Conservation (phyloP, 176 grass and related monocot species). For the Miscanthus lutarioriparius region DNA sequence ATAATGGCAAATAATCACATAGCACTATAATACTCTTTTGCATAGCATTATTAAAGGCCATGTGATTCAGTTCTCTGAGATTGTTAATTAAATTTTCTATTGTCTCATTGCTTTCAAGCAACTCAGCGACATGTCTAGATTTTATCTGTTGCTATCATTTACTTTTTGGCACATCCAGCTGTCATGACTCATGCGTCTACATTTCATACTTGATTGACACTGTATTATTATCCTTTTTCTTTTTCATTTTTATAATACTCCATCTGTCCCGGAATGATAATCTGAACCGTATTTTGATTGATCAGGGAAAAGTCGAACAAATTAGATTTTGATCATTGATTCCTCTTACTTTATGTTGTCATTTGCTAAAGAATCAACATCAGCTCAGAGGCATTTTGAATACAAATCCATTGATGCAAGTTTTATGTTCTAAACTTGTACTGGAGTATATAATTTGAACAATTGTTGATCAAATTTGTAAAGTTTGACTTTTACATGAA, state of each 20-base stretch:
- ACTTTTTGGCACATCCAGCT: not conserved
- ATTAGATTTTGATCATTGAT: too few relatives aligned
- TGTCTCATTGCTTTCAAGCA: not conserved
- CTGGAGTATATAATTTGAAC: not conserved
- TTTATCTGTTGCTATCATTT: not conserved
- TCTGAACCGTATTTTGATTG: too few relatives aligned
- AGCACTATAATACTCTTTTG: constrained; percentile 16
- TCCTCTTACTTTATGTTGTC: too few relatives aligned
- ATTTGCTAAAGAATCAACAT: too few relatives aligned
- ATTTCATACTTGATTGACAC: not conserved
- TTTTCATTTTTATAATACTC: not conserved
- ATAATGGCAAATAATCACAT: not conserved
- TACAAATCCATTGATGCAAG: too few relatives aligned
- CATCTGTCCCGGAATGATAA: too few relatives aligned
- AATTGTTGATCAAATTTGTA: not conserved
- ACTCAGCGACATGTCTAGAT: not conserved
- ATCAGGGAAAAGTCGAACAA: too few relatives aligned
- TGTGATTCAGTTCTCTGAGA: not conserved
- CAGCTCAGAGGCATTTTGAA: too few relatives aligned
- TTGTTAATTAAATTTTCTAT: not conserved
- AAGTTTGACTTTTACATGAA: not conserved
- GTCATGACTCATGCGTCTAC: constrained; percentile 3
- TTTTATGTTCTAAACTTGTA: too few relatives aligned
- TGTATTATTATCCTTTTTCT: not conserved
- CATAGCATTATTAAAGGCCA: not conserved